Evolutionary conservation across 768 basidiomycete species (phyloP).

Genomic region (Phaeotremella skinneri): DNA sequence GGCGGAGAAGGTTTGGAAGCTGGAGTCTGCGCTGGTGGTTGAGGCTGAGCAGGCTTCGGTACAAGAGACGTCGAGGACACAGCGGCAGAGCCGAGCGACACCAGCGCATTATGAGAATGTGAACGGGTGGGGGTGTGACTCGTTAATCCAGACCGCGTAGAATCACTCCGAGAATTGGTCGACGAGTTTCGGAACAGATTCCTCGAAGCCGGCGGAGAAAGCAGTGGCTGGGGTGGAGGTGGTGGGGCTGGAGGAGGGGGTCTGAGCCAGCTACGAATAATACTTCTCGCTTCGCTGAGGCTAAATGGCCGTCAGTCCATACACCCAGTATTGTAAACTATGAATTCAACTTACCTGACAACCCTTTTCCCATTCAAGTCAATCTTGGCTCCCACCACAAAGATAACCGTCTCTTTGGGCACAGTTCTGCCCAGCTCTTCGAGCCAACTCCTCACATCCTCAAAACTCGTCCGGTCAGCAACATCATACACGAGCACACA

Average conservation of each 20-base stretch:
- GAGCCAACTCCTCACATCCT: constrained; percentile 42
- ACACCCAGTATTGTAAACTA: neutral
- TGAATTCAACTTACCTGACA: constrained; percentile 28
- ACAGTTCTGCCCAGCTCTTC: constrained; percentile 43
- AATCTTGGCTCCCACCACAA: constrained; percentile 41
- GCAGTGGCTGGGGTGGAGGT: constrained; percentile 2
- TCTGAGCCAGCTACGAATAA: constrained; percentile 33
- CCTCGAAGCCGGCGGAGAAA: constrained; percentile 20
- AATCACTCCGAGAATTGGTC: constrained; percentile 1
- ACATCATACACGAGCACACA: constrained; percentile 46
- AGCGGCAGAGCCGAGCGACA: constrained; percentile 9
- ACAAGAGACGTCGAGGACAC: constrained; percentile 7
- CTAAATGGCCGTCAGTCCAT: constrained; percentile 8
- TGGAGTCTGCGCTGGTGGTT: constrained; percentile 3
- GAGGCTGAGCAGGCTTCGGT: constrained; percentile 13
- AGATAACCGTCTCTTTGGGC: constrained; percentile 45
- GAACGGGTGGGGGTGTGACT: constrained; percentile 29
- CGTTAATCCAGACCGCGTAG: constrained; percentile 3
- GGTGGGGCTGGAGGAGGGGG: constrained; percentile 24
- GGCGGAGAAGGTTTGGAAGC: constrained; percentile 2
- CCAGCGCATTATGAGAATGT: constrained; percentile 28
- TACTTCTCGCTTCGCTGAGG: constrained; percentile 28
- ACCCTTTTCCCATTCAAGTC: constrained; percentile 31
- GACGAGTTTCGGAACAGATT: constrained; percentile 25
- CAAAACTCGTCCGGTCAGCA: constrained; percentile 39